phyloP scores from a whole-genome alignment of 768 basidiomycete species.

The Nidularia pulvinata region DNA sequence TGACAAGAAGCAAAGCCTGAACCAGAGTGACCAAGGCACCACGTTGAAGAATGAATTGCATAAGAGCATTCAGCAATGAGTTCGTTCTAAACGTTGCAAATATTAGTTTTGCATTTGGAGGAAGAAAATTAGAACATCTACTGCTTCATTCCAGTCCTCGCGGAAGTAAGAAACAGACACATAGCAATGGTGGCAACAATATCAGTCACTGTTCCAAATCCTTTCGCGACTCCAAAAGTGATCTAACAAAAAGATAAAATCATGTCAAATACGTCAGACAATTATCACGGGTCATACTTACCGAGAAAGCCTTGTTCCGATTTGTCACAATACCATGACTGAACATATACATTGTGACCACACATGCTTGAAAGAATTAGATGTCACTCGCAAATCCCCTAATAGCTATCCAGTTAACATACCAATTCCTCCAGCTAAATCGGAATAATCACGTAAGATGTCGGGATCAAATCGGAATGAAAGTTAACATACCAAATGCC shows the following conservation, averaged over 20 bases:
- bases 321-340: conserved; percentile 24
- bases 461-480: not conserved
- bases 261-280: not conserved
- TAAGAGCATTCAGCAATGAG: conserved; percentile 31
- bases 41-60: conserved; percentile 37
- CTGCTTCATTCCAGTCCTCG: conserved; percentile 35
- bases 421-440: conserved; percentile 27
- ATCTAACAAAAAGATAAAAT: not conserved
- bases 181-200: conserved; percentile 42
- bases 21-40: conserved; percentile 42
- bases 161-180: conserved; percentile 33
- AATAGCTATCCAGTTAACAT: conserved; percentile 1
- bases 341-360: conserved; percentile 29
- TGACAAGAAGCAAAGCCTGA: conserved; percentile 35
- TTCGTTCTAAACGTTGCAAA: conserved; percentile 36
- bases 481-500: conserved; percentile 21
- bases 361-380: conserved; percentile 20
- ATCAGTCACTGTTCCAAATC: conserved; percentile 40
- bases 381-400: not conserved
- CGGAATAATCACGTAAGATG: not conserved
- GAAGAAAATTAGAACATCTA: conserved; percentile 11
- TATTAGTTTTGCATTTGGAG: not conserved
- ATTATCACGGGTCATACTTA: conserved; percentile 9
- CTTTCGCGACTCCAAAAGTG: conserved; percentile 45
- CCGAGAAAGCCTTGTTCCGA: conserved; percentile 24